Base-by-base conservation (phyloP, 306 rosid species). In the Glycine tomentella region DNA sequence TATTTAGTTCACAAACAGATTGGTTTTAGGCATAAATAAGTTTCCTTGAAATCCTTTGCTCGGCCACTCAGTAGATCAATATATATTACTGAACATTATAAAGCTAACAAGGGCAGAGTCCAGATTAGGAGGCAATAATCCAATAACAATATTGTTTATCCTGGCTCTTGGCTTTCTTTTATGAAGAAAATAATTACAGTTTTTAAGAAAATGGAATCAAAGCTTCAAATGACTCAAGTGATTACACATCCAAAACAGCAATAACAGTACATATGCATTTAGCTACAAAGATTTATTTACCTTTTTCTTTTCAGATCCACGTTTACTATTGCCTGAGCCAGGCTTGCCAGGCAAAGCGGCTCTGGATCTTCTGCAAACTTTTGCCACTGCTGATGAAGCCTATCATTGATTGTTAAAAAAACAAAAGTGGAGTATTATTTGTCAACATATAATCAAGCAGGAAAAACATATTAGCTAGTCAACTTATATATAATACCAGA, bases 241-340 rank as follows among this genome's bases (percentile, higher is more conserved):
- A 69, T 74, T 62, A 79, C n/a, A n/a, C n/a, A n/a, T n/a, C n/a
- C n/a, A n/a, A n/a, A n/a, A n/a, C n/a, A n/a, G n/a, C n/a, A n/a
- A n/a, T n/a, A n/a, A n/a, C n/a, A n/a, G n/a, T n/a, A n/a, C 31
- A 56, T 69, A 16, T 50, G 61, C 46, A 80, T n/a, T 69, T 49
- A 9, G 68, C 48, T 20, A 7, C 20, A 20, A 63, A 14, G 67
- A 66, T 85, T 46, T n/a, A n/a, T n/a, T n/a, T 75, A 87, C 99
- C 91, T 88, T 95, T 84, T 93, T 95, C 93, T 90, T 95, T 87
- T 91, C 98, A 49, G 91, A 87, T 40, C 84, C 90, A 50, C 93
- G 92, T 86, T 89, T 93, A 58, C 69, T 82, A 80, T 81, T 82
- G 69, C 84, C 55, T 36, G 89, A 81, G 69, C 89, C 88, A 48